Conservation (phyloP, 345 rosid species). For the Excoecaria agallocha region DNA sequence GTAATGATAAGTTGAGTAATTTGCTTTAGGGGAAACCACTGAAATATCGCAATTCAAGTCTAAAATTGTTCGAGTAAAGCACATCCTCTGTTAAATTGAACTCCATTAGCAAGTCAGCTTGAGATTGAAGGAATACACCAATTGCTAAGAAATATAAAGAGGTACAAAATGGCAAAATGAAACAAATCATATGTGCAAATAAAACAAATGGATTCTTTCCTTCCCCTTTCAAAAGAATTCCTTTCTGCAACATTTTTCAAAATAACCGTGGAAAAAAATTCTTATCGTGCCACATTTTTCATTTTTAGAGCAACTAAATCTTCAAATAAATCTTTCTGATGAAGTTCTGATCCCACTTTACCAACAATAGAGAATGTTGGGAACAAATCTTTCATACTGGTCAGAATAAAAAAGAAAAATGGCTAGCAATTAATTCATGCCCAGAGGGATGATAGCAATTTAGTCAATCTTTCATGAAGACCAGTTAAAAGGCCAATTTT, state of each 20-base stretch:
- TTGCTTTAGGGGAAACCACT: background rate
- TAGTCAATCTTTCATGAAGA: background rate
- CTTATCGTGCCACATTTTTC: background rate
- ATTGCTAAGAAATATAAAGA: background rate
- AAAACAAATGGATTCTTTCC: background rate
- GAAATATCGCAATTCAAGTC: background rate
- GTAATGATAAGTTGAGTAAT: background rate
- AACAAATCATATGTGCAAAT: background rate
- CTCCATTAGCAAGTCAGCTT: background rate
- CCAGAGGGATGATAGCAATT: background rate
- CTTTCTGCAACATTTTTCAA: background rate
- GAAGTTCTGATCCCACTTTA: background rate
- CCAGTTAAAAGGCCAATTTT: background rate
- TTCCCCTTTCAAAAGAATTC: background rate
- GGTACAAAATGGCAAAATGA: background rate
- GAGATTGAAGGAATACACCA: background rate
- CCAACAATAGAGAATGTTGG: background rate
- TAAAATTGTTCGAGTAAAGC: background rate
- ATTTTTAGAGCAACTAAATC: background rate
- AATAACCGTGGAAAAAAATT: background rate
- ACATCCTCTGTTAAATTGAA: background rate
- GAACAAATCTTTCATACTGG: background rate
- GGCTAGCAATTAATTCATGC: slow-evolving; percentile 1
- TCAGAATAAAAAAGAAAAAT: background rate
- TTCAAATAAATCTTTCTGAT: background rate